A percentile compares a stretch with the other conserved stretches of the same genome.
Conservation (phyloP, 2,329 filamentous ascomycete species). For the Aspergillus aculeatinus region DNA sequence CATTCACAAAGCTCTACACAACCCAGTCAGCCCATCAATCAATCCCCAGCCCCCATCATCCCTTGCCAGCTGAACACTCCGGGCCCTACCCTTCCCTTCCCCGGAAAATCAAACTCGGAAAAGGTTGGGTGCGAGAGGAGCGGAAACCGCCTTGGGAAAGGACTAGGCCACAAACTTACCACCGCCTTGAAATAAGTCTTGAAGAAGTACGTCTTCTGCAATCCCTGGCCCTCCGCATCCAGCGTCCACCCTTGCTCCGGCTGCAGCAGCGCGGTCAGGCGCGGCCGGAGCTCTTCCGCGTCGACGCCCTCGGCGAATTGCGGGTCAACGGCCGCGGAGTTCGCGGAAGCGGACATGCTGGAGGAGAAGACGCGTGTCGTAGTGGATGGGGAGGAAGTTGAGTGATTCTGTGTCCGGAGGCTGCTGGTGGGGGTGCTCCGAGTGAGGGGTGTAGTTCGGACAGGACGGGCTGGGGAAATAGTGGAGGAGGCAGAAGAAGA, state of each 20-base stretch:
- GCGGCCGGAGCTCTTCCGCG: conserved; percentile 23
- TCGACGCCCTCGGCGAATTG: conserved; percentile 33
- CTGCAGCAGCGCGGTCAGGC: conserved; percentile 22
- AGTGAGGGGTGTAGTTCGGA: not conserved
- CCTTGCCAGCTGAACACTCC: too few species aligned
- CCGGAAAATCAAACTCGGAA: not conserved
- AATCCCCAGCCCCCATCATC: too few species aligned
- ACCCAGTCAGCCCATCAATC: not conserved
- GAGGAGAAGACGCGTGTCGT: not conserved
- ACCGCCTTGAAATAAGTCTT: conserved; percentile 41
- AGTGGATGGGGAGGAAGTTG: not conserved
- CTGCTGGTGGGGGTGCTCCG: not conserved
- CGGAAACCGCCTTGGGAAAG: too few species aligned
- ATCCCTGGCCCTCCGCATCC: conserved; percentile 34
- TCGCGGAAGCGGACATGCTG: conserved; percentile 11
- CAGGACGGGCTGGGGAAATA: not conserved
- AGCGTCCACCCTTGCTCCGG: conserved; percentile 34
- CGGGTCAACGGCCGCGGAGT: conserved; percentile 21
- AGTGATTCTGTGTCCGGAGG: not conserved
- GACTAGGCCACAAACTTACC: conserved; percentile 23
- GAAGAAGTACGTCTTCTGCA: conserved; percentile 42
- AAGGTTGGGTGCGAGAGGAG: not conserved
- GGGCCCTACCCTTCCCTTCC: too few species aligned
- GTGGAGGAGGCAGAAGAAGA: not conserved
- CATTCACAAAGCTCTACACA: conserved; percentile 37